Conservation (phyloP, 306 rosid genomes). For the Dryas alaskensis region DNA sequence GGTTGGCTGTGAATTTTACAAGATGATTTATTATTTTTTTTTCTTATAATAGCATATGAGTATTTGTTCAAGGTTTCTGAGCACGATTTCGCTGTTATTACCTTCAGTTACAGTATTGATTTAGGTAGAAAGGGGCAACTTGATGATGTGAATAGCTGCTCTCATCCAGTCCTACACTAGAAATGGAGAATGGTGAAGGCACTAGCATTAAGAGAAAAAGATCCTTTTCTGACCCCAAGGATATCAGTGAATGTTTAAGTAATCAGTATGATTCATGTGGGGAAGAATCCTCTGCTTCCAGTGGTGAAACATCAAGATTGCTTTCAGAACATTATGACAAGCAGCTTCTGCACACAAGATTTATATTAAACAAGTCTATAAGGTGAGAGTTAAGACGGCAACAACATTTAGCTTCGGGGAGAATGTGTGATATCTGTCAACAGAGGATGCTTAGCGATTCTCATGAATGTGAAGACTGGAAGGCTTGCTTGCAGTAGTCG, state of each 20-base stretch:
- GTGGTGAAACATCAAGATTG: slow-evolving; percentile 37
- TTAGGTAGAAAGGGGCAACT: slow-evolving; percentile 60
- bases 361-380: slow-evolving; percentile 56
- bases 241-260: slow-evolving; percentile 41
- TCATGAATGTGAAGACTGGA: slow-evolving; percentile 70
- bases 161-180: slow-evolving; percentile 40
- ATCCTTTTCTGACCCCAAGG: slow-evolving; percentile 58
- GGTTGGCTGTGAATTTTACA: too few species aligned
- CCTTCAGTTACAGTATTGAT: slow-evolving; percentile 59
- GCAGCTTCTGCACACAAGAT: slow-evolving; percentile 48
- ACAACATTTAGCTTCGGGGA: slow-evolving; percentile 72
- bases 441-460: slow-evolving; percentile 87
- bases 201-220: slow-evolving; percentile 49
- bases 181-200: slow-evolving; percentile 35
- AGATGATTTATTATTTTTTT: too few species aligned
- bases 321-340: slow-evolving; percentile 43
- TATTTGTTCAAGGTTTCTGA: slow-evolving; percentile 36
- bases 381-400: slow-evolving; percentile 76
- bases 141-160: slow-evolving; percentile 52
- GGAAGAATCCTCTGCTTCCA: slow-evolving; percentile 59
- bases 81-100: slow-evolving; percentile 62
- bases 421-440: slow-evolving; percentile 82
- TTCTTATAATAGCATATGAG: neutral
- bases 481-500: slow-evolving; percentile 84
- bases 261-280: slow-evolving; percentile 61